phyloP scores from a whole-genome alignment of 2,329 filamentous ascomycete genomes.

The Colletotrichum abscissum region DNA sequence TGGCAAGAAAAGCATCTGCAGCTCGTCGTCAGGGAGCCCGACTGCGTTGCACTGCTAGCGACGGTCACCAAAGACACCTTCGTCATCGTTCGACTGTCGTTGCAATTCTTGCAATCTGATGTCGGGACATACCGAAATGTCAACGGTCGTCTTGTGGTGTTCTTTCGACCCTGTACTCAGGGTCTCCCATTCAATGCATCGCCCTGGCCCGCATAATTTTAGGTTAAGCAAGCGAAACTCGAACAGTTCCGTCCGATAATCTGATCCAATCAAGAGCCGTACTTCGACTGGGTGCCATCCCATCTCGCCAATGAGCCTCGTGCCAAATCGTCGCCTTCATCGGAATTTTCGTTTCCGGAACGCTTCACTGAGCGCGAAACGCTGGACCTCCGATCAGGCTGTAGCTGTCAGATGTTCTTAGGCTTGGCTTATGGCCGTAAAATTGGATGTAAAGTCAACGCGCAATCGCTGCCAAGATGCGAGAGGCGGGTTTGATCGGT shows the following conservation, averaged over 20 bases:
- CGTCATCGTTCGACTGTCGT: constrained; percentile 15
- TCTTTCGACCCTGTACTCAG: neutral
- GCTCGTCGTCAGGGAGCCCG: constrained; percentile 4
- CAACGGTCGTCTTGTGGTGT: neutral
- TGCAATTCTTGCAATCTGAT: constrained; percentile 2
- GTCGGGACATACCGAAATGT: neutral
- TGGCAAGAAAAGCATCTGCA: constrained; percentile 7
- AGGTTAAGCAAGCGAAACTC: constrained; percentile 20
- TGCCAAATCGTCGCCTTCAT: neutral
- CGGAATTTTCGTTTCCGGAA: constrained; percentile 17
- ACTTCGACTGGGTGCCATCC: constrained; percentile 20
- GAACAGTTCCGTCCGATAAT: constrained; percentile 16
- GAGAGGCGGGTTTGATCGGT: neutral
- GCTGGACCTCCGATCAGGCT: neutral
- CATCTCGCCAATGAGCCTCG: neutral
- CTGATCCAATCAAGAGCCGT: constrained; percentile 7
- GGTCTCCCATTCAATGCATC: constrained; percentile 17
- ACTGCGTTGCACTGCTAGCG: constrained; percentile 3
- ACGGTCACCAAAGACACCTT: constrained; percentile 6
- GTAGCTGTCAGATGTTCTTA: neutral
- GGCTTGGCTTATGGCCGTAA: neutral
- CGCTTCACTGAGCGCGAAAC: constrained; percentile 3
- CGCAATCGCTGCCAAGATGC: neutral
- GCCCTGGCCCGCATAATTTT: constrained; percentile 8
- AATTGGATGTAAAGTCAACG: neutral